Base-by-base conservation (phyloP, 257 asterid species). In the Mentha longifolia region DNA sequence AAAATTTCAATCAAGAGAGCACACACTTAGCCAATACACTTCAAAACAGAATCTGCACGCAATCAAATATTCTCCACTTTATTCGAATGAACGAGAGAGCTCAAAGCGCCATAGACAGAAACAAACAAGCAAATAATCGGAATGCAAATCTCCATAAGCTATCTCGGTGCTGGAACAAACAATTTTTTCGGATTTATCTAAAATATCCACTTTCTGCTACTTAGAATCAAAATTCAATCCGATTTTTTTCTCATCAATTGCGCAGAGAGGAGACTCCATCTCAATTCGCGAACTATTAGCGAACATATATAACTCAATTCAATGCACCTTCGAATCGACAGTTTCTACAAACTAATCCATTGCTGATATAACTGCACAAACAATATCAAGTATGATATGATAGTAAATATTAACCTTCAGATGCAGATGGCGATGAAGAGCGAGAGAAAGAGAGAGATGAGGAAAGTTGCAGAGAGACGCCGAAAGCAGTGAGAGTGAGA, bases 401-500 rank as follows among this genome's bases (percentile, higher is more conserved):
- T 41, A 28, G 72, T n/a, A 35, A 35, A 35, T 51, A 33, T 8
- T 10, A 22, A 66, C 70, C 78, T 77, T 45, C 12, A 52, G 75
- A 67, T 39, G 68, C 57, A 60, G 59, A 41, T 41, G 68, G 33
- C 8, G 14, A 15, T 65, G 46, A 43, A 33, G 12, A 13, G 66
- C 39, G 42, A 42, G 43, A 52, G 51, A n/a, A n/a, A 16, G 31
- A 43, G 47, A 55, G 41, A 11, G 41, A 30, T 5, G 10, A 22
- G 20, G 25, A 33, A 35, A 59, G 54, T 7, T 41, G 56, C 51
- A 76, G 72, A 9, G 39, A 58, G 39, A 2, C 52, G 80, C 65
- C 70, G 70, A 50, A 71, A 71, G 70, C 77, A 71, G 77, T 7
- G 51, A 42, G 10, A 42, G 10, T 49, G 62, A 22, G 49, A 10